phyloP scores from a whole-genome alignment of 1,284 basidiomycete species.

The Sanghuangporus sanghuang region DNA sequence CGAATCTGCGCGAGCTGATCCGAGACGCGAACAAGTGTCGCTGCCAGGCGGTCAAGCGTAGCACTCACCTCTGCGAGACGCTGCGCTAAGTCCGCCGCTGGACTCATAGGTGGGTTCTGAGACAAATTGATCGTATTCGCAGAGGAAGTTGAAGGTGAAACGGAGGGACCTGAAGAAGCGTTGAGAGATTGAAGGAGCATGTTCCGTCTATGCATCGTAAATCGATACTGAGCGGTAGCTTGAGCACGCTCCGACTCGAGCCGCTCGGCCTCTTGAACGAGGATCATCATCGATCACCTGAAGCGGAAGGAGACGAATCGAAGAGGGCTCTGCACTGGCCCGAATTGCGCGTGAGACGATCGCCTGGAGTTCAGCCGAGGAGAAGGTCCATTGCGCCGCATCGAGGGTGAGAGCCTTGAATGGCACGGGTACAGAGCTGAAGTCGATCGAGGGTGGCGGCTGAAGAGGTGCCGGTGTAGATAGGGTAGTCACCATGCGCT shows the following conservation, averaged over 20 bases:
- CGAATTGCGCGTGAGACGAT: constrained; percentile 72
- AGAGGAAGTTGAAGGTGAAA: constrained; percentile 20
- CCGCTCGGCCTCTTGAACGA: constrained; percentile 53
- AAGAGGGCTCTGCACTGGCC: constrained; percentile 62
- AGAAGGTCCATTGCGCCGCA: constrained; percentile 71
- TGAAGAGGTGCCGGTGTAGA: constrained; percentile 26
- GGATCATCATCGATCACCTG: constrained; percentile 52
- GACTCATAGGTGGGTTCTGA: constrained; percentile 14
- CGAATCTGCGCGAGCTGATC: constrained; percentile 63
- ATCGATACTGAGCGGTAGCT: constrained; percentile 62
- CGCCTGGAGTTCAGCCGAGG: constrained; percentile 61
- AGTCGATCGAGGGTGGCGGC: constrained; percentile 44
- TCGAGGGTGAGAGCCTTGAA: constrained; percentile 68
- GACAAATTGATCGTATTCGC: neutral
- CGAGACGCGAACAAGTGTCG: constrained; percentile 41
- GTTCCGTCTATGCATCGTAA: constrained; percentile 60
- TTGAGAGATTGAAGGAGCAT: constrained; percentile 64
- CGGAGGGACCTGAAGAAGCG: constrained; percentile 30
- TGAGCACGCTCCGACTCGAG: constrained; percentile 38
- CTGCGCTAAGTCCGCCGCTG: constrained; percentile 32
- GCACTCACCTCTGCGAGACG: constrained; percentile 52
- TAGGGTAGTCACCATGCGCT: constrained; percentile 2
- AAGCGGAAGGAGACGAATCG: constrained; percentile 61
- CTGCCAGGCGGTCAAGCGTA: neutral
- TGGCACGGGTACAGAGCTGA: constrained; percentile 49